phyloP scores from a whole-genome alignment of 345 rosid species.

The Heritiera littoralis region DNA sequence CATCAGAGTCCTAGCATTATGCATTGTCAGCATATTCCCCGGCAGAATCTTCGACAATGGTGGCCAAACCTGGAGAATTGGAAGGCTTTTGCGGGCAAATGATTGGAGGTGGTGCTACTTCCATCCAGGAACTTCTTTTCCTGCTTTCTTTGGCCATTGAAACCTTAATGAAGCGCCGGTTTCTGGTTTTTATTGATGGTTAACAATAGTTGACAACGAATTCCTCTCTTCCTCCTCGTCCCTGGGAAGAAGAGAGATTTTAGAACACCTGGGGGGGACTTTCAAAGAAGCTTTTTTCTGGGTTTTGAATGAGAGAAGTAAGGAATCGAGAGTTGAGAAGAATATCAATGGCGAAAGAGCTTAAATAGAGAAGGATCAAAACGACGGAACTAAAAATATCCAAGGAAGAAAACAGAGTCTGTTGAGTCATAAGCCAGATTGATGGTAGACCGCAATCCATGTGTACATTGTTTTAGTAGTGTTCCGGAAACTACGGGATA shows the following conservation, averaged over 20 bases:
- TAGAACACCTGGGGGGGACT: neutral
- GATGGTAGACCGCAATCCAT: neutral
- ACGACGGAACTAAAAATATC: neutral
- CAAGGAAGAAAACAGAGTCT: neutral
- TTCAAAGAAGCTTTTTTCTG: neutral
- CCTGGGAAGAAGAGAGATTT: constrained; percentile 12
- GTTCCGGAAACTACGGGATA: neutral
- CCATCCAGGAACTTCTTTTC: constrained; percentile 33
- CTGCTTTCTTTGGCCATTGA: constrained; percentile 29
- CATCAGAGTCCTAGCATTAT: neutral
- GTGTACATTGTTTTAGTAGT: neutral
- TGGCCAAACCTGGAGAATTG: constrained; percentile 43
- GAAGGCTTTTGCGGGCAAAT: constrained; percentile 43
- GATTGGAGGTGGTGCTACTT: constrained; percentile 50
- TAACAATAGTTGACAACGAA: neutral
- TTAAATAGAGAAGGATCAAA: neutral
- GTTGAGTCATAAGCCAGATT: neutral
- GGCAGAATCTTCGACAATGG: constrained; percentile 37
- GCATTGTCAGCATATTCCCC: constrained; percentile 30
- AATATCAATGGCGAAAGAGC: neutral
- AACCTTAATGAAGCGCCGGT: neutral
- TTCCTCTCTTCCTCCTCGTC: constrained; percentile 5
- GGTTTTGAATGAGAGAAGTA: neutral
- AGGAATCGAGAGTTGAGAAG: constrained; percentile 1
- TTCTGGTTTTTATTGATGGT: neutral